Base-by-base conservation (phyloP, 2,329 filamentous ascomycete genomes). In the Zymoseptoria tritici region DNA sequence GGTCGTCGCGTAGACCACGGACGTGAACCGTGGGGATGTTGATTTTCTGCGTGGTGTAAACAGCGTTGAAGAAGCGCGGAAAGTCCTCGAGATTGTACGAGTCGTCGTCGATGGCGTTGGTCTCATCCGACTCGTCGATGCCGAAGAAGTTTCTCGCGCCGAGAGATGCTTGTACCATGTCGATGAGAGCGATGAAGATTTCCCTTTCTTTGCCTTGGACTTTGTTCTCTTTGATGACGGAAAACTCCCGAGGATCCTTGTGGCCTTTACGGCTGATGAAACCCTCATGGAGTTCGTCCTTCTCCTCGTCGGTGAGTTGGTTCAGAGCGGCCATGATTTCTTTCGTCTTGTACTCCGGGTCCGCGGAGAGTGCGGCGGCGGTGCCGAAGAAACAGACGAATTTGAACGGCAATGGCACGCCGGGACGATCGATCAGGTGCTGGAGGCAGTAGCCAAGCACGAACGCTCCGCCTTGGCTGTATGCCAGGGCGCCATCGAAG, bases 151-250 rank as follows among this genome's bases (percentile, higher is more conserved):
- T 57, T 46, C 55, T 46, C 9, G 55, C 55, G 21, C 55, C 55
- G 6, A 57, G 49, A 2, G 55, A 57, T 52, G 55, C 46, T 26
- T 57, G 55, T 16, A 57, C 55, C 55, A 57, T 57, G 55, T 57
- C 55, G 24, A 57, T 26, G 13, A 57, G 55, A 21, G 42, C 55
- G 9, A 57, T 24, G 55, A 57, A 57, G 49, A 57, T 57, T 49
- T 57, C 55, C 55, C 24, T 51, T 21, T 57, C 55, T 9, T 46
- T 19, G 24, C 55, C 55, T 20, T 29, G 21, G 55, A 57, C 13
- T 31, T 20, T 22, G 20, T 42, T 42, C 2, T 50, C 36, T 16
- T 57, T 57, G 16, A 57, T 42, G 19, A 24, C 55, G 21, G 46
- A 26, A 21, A 57, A 57, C 19, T 46, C 49, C 3, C 55, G 46